A percentile compares a stretch with the other conserved stretches of the same genome.
phyloP scores from a whole-genome alignment of 306 rosid genomes.

The Acacia melanoxylon region DNA sequence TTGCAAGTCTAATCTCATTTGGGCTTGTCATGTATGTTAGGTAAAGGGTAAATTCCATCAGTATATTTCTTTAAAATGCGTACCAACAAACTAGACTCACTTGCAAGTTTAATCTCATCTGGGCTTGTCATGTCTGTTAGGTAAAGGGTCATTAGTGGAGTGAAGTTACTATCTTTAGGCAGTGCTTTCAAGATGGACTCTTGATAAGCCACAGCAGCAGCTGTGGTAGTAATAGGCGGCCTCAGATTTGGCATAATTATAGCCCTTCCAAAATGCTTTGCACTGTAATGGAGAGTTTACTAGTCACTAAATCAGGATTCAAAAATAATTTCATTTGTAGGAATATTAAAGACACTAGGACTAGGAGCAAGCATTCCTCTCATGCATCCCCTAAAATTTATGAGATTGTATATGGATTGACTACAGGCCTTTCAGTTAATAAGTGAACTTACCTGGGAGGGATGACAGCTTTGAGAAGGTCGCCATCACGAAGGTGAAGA shows the following conservation, averaged over 20 bases:
- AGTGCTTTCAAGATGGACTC: conserved; percentile 75
- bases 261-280: conserved; percentile 77
- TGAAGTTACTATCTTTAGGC: conserved; percentile 61
- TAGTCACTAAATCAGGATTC: conserved; percentile 25
- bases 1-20: conserved; percentile 78
- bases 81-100: conserved; percentile 45
- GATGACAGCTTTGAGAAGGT: conserved; percentile 70
- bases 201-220: conserved; percentile 68
- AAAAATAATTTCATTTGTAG: background rate
- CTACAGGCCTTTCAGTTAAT: background rate
- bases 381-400: background rate
- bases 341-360: background rate
- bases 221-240: conserved; percentile 74
- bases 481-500: conserved; percentile 88
- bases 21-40: conserved; percentile 74
- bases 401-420: background rate
- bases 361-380: background rate
- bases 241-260: conserved; percentile 95
- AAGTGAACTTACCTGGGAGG: conserved; percentile 63
- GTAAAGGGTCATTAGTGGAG: conserved; percentile 93
- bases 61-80: background rate
- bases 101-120: conserved; percentile 79
- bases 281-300: conserved; percentile 40
- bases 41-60: conserved; percentile 50
- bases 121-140: conserved; percentile 75